phyloP scores from a whole-genome alignment of 495 filamentous ascomycete species.

The Sabuloglossum arenarium region DNA sequence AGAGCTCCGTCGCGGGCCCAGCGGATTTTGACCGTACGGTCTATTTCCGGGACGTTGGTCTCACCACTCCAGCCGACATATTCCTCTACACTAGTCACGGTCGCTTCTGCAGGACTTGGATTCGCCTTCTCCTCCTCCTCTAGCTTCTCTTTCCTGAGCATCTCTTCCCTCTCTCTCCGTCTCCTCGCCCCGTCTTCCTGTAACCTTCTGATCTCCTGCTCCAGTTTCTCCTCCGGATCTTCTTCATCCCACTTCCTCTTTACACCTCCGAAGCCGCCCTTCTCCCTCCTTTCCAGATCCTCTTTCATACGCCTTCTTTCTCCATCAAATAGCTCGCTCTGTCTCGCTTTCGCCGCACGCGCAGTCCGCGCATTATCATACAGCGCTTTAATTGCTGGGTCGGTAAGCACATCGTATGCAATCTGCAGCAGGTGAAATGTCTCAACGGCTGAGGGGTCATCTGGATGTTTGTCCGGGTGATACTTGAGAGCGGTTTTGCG shows the following conservation, averaged over 20 bases:
- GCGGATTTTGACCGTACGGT: constrained; percentile 37
- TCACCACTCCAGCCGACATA: constrained; percentile 5
- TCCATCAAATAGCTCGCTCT: constrained; percentile 43
- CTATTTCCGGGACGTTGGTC: constrained; percentile 28
- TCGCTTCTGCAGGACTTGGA: not conserved
- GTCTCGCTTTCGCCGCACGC: constrained; percentile 34
- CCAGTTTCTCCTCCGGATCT: constrained; percentile 34
- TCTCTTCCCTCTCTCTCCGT: constrained; percentile 18
- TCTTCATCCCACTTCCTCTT: constrained; percentile 32
- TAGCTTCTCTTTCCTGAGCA: constrained; percentile 10
- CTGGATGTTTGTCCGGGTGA: constrained; percentile 67
- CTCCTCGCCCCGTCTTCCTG: constrained; percentile 36
- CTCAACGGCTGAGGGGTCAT: constrained; percentile 35
- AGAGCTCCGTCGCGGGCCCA: constrained; percentile 28
- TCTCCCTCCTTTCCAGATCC: constrained; percentile 46
- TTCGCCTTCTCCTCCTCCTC: constrained; percentile 18
- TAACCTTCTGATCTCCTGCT: constrained; percentile 37
- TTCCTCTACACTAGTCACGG: constrained; percentile 17
- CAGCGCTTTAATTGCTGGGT: constrained; percentile 33
- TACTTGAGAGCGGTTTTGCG: constrained; percentile 72
- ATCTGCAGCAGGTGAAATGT: constrained; percentile 57
- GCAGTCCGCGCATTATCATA: constrained; percentile 54
- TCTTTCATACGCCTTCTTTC: constrained; percentile 52
- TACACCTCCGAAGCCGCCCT: constrained; percentile 21
- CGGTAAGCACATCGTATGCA: constrained; percentile 50